Evolutionary conservation across 1,284 basidiomycete species (phyloP).

Genomic region (Fomitiporia mediterranea): DNA sequence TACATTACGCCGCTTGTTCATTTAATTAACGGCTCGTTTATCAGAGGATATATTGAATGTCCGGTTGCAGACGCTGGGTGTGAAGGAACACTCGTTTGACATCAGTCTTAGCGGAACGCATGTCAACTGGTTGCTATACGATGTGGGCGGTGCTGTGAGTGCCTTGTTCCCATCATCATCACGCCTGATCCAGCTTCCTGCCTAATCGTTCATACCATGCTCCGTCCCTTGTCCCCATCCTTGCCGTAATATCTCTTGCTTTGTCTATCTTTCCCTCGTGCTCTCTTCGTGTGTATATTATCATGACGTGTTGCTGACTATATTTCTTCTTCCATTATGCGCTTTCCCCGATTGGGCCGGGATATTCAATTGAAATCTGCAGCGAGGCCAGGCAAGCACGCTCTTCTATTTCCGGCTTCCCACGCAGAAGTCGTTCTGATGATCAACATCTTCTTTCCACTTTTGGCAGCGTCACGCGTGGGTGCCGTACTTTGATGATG

Average conservation of each 20-base stretch:
- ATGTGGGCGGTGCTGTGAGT: constrained; percentile 75
- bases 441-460: not conserved
- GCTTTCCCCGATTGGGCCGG: constrained; percentile 7
- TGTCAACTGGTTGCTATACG: constrained; percentile 72
- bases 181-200: constrained; percentile 34
- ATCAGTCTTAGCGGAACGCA: constrained; percentile 54
- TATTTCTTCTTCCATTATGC: constrained; percentile 15
- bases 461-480: constrained; percentile 60
- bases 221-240: constrained; percentile 17
- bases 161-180: constrained; percentile 13
- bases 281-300: not conserved
- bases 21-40: not conserved
- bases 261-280: not conserved
- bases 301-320: constrained; percentile 9
- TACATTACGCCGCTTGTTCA: not conserved
- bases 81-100: constrained; percentile 70
- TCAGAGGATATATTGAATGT: constrained; percentile 72
- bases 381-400: constrained; percentile 23
- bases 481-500: constrained; percentile 80
- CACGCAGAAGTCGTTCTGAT: not conserved
- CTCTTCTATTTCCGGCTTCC: not conserved
- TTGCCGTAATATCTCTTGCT: no score
- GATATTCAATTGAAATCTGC: not conserved
- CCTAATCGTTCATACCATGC: constrained; percentile 19
- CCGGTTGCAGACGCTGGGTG: constrained; percentile 71